Evolutionary conservation across 768 basidiomycete species (phyloP).

Genomic region (Mycena chlorophos): DNA sequence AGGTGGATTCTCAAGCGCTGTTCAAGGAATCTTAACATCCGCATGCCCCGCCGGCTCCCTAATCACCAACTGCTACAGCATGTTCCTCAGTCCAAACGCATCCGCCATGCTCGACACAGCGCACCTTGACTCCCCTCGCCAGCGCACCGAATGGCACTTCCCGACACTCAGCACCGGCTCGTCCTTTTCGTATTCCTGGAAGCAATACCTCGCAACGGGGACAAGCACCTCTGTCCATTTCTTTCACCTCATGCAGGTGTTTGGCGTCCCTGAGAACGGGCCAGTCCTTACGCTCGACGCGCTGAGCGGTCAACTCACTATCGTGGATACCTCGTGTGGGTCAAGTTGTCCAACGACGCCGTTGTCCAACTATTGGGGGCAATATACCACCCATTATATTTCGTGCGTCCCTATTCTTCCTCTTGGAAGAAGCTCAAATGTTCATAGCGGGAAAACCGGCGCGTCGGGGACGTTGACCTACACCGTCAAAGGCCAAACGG

Average conservation of each 20-base stretch:
- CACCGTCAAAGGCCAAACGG: slow-evolving; percentile 3
- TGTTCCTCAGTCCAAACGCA: slow-evolving; percentile 15
- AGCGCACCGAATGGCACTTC: slow-evolving; percentile 23
- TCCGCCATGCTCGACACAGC: slow-evolving; percentile 16
- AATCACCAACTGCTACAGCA: slow-evolving; percentile 19
- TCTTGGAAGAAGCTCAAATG: background rate
- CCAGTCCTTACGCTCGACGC: slow-evolving; percentile 27
- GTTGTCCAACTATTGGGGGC: slow-evolving; percentile 10
- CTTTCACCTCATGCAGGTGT: slow-evolving; percentile 26
- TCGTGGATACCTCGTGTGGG: slow-evolving; percentile 27
- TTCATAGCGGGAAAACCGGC: slow-evolving; percentile 11
- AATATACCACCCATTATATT: slow-evolving; percentile 9
- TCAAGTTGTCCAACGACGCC: background rate
- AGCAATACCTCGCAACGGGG: slow-evolving; percentile 15
- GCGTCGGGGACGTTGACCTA: slow-evolving; percentile 16
- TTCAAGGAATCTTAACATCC: background rate
- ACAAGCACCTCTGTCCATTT: slow-evolving; percentile 23
- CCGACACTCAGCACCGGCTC: background rate
- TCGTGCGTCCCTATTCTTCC: slow-evolving; percentile 6
- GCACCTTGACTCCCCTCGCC: slow-evolving; percentile 20
- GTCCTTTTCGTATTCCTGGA: slow-evolving; percentile 22
- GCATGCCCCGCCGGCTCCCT: background rate
- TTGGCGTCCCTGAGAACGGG: slow-evolving; percentile 23
- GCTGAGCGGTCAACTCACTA: slow-evolving; percentile 24
- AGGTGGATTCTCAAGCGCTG: too few species aligned